Evolutionary conservation across 2,329 filamentous ascomycete genomes (phyloP).

Genomic region (Cordyceps cicadae): DNA sequence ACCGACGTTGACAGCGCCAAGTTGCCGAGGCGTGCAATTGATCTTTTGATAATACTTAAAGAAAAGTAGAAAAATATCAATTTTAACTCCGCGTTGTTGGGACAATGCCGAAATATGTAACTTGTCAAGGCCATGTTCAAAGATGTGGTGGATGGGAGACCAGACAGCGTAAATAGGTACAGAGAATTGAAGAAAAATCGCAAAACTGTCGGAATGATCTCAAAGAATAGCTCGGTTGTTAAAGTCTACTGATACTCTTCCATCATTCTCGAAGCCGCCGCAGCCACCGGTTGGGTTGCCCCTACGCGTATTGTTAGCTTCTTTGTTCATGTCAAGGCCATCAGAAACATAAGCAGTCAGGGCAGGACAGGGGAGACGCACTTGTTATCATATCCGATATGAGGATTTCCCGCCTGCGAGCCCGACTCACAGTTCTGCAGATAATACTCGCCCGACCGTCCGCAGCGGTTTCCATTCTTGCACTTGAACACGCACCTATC

Average conservation of each 20-base stretch:
- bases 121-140: not conserved
- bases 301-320: conserved; percentile 10
- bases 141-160: not conserved
- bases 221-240: not conserved
- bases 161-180: not conserved
- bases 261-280: conserved; percentile 21
- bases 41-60: too few relatives aligned
- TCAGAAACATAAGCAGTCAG: not conserved
- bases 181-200: not conserved
- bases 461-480: conserved; percentile 26
- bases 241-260: conserved; percentile 3
- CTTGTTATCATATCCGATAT: conserved; percentile 15
- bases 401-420: conserved; percentile 20
- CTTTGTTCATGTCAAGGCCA: not conserved
- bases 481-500: conserved; percentile 35
- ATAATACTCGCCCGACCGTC: conserved; percentile 25
- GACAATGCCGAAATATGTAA: too few relatives aligned
- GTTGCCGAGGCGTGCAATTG: too few relatives aligned
- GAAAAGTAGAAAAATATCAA: too few relatives aligned
- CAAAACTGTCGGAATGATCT: not conserved
- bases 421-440: conserved; percentile 26
- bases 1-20: too few relatives aligned
- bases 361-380: not conserved
- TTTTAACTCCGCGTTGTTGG: too few relatives aligned
- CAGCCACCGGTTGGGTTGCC: conserved; percentile 21